Evolutionary conservation across 257 asterid genomes (phyloP).

Genomic region (Knoxia roxburghii): DNA sequence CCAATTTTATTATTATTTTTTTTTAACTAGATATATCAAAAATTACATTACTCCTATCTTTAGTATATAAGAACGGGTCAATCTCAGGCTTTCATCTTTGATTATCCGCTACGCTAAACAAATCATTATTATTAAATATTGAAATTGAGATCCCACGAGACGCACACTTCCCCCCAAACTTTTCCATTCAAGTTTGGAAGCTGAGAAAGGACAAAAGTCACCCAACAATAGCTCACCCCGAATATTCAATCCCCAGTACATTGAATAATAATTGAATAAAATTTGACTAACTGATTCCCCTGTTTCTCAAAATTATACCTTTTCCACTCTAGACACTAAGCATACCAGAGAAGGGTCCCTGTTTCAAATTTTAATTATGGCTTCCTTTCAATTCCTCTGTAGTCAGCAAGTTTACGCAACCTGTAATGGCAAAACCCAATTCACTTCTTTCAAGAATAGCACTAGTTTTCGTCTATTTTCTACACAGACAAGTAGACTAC

Average conservation of each 20-base stretch:
- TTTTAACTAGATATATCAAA: too few species aligned
- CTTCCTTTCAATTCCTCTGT: constrained; percentile 52
- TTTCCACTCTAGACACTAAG: neutral
- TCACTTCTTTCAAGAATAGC: constrained; percentile 39
- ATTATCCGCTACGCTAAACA: too few species aligned
- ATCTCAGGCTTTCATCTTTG: too few species aligned
- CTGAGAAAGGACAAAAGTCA: constrained; percentile 4
- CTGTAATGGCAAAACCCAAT: constrained; percentile 32
- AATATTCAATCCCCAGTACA: neutral
- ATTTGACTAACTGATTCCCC: neutral
- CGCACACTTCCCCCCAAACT: neutral
- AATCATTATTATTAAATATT: too few species aligned
- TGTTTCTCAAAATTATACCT: neutral
- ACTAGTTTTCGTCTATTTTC: constrained; percentile 24
- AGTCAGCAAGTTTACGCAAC: constrained; percentile 35
- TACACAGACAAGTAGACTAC: constrained; percentile 32
- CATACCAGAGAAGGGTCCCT: neutral
- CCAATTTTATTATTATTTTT: too few species aligned
- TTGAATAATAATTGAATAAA: neutral
- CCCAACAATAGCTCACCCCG: neutral
- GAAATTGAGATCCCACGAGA: constrained; percentile 18
- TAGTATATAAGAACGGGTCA: too few species aligned
- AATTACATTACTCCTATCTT: too few species aligned
- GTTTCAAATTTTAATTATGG: constrained; percentile 42
- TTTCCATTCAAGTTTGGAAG: neutral